Base-by-base conservation (phyloP, 1,284 basidiomycete genomes). In the Rhodotorula sp. region DNA sequence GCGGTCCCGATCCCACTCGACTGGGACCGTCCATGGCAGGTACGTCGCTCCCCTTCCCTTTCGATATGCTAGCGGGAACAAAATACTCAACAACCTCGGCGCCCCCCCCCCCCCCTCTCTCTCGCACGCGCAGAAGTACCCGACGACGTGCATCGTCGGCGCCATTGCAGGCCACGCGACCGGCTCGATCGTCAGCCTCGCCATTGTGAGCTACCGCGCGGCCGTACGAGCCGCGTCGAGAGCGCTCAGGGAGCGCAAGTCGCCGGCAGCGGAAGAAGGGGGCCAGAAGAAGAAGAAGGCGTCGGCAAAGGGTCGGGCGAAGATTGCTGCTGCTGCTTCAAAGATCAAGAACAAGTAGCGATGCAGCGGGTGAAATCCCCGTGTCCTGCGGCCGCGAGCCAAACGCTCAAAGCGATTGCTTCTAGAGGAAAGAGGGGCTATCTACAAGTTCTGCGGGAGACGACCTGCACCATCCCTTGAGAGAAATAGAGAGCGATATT, bases 1-100 rank as follows among this genome's bases (percentile, higher is more conserved):
- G 87, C 86, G 4, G 84, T 93, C 56, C 90, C 91, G 0, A 88
- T 93, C 66, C 89, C 92, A 0, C 86, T 97, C 14, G 94, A 97
- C 81, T 97, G 94, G 94, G 93, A 94, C 79, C 85, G 92, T 62
- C 91, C 93, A 16, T 97, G 93, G 93, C 94, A 97, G 88, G 92
- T 91, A 66, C 68, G 86, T 80, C 60, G 8, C n/a, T 19, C 6
- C 18, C 18, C 43, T 52, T 14, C 19, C 50, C 38, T 23, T 45
- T 31, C n/a, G 12, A 0, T 31, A 7, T 34, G 34, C 34, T 34
- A 7, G 34, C 34, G 6, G 34, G 34, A 34, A 34, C 34, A 34
- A 34, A 34, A 34, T 8, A 34, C 34, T 34, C 8, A 34, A 34
- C 34, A 34, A 34, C 34, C 28, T 58, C 23, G 21, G 19, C 34